phyloP scores from a whole-genome alignment of 2,329 filamentous ascomycete species.

The Fusarium oxysporum region DNA sequence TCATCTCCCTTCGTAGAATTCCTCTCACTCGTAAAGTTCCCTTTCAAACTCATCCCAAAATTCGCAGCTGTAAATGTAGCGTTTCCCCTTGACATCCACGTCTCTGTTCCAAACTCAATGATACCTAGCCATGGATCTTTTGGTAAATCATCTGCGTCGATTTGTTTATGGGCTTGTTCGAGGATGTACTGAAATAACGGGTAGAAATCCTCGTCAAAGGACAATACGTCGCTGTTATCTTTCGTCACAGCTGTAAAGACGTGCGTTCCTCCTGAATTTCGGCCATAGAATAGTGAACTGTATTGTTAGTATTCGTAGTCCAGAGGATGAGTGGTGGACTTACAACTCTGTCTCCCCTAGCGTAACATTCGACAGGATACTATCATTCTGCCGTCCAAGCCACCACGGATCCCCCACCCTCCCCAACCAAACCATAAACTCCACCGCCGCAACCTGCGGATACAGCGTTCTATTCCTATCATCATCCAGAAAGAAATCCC shows the following conservation, averaged over 20 bases:
- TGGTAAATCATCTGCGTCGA: conserved; percentile 32
- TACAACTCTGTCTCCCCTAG: conserved; percentile 42
- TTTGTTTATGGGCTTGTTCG: conserved; percentile 26
- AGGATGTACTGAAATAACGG: conserved; percentile 43
- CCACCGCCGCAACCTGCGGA: conserved; percentile 37
- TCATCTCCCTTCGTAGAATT: neutral
- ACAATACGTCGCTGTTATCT: conserved; percentile 32
- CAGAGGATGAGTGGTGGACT: neutral
- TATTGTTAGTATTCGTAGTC: too few relatives aligned
- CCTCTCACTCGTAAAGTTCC: neutral
- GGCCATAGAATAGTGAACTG: conserved; percentile 41
- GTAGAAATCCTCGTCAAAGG: conserved; percentile 41
- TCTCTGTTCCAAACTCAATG: conserved; percentile 43
- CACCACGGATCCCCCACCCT: conserved; percentile 44
- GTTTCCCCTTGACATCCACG: conserved; percentile 41
- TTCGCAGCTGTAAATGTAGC: conserved; percentile 44
- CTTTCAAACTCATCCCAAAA: conserved; percentile 38
- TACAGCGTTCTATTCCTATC: conserved; percentile 38
- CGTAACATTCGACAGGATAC: conserved; percentile 36
- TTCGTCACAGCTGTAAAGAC: conserved; percentile 40
- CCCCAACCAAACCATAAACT: conserved; percentile 45
- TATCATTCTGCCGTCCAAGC: conserved; percentile 36
- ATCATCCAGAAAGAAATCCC: conserved; percentile 45
- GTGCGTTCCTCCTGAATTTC: conserved; percentile 40
- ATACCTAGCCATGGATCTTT: conserved; percentile 39